phyloP scores from a whole-genome alignment of 192 early-diverging fungal genomes.

The Entomortierella chlamydospora region DNA sequence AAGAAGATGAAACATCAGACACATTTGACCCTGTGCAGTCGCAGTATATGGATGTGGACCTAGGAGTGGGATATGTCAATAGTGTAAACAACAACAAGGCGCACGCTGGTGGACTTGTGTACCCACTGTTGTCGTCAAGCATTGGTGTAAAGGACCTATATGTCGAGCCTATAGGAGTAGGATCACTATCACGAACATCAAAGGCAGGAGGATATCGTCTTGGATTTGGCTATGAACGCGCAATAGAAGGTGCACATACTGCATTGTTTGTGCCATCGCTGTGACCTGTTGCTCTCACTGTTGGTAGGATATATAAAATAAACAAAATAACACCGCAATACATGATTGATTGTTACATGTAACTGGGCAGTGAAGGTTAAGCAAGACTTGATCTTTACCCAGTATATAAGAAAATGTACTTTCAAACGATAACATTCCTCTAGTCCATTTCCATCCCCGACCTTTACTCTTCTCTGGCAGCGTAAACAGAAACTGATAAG shows the following conservation, averaged over 20 bases:
- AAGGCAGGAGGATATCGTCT: constrained; percentile 49
- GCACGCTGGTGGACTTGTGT: constrained; percentile 46
- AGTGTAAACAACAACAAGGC: constrained; percentile 57
- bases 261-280: constrained; percentile 19
- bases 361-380: too few relatives aligned
- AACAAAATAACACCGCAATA: too few relatives aligned
- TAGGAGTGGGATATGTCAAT: constrained; percentile 49
- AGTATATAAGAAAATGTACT: too few relatives aligned
- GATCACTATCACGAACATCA: constrained; percentile 17
- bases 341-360: too few relatives aligned
- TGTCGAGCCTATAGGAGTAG: constrained; percentile 19
- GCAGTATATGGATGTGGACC: constrained; percentile 48
- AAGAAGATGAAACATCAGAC: constrained; percentile 21
- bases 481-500: too few relatives aligned
- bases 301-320: background rate
- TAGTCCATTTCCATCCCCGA: too few relatives aligned
- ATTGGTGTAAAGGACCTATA: constrained; percentile 51
- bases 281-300: too few relatives aligned
- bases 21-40: constrained; percentile 48
- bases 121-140: constrained; percentile 43
- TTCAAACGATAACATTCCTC: too few relatives aligned
- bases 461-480: too few relatives aligned
- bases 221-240: constrained; percentile 43
- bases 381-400: too few relatives aligned
- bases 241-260: constrained; percentile 46